Evolutionary conservation across 441 rosid genomes (phyloP), one percentile per base, ranked within the genome.

Genomic region (Bruguiera hainesii): DNA sequence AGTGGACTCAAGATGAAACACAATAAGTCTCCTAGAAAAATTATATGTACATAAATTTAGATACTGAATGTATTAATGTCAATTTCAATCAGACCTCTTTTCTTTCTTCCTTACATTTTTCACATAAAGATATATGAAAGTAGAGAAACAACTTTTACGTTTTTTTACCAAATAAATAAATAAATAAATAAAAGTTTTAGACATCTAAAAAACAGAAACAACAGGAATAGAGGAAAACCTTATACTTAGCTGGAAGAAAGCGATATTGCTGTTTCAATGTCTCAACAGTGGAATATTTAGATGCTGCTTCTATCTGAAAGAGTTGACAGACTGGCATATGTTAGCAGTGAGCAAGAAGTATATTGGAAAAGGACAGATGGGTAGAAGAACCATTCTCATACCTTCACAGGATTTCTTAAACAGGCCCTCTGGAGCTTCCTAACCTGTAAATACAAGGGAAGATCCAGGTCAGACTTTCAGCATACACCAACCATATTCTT

Each of bases 401-500:
- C 99, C 96, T 92, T 95, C 61, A 89, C 98, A 66, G 98, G 99
- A 80, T 90, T 87, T 72, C 84, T 84, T 65, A 92, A 75, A 75
- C 96, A 95, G 61, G 96, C 98, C 71, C 98, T 90, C 76, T 95
- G 93, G 60, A 95, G 98, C 85, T 92, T 95, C 61, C 66, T 65
- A 72, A 92, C 99, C 99, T 96, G 72, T 66, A 75, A 63, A 42
- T 70, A 59, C 58, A 72, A 75, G 13, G 61, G 25, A 62, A 60
- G 59, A 55, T 60, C 56, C 56, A 30, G 56, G 69, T 72, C 60
- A 76, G 30, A 56, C 69, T 35, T 39, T 59, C 73, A 61, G 60
- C 58, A 63, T 64, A 69, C 55, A 29, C 61, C 8, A 39, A 35
- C n/a, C 16, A 21, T 39, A 51, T 69, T 60, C 23, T 3, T 56